Evolutionary conservation across 2,329 filamentous ascomycete genomes (phyloP).

Genomic region (Alternaria arbusti): DNA sequence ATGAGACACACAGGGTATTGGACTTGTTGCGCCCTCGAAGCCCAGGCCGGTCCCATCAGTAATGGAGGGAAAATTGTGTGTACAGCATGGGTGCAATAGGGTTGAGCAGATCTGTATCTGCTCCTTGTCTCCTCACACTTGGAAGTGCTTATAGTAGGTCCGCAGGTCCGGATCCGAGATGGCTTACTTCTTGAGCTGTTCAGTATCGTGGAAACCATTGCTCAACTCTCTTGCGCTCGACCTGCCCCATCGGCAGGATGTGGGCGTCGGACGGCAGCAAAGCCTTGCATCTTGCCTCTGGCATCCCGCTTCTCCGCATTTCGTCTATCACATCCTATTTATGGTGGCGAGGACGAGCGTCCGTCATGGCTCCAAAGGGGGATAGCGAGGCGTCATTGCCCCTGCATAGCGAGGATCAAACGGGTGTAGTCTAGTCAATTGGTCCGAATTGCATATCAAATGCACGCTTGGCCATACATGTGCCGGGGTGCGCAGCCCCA

Average conservation of each 20-base stretch:
- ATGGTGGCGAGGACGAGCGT: conserved; percentile 39
- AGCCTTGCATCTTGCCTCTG: conserved; percentile 15
- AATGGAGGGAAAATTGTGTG: neutral
- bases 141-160: neutral
- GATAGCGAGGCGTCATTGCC: conserved; percentile 27
- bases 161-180: neutral
- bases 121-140: conserved; percentile 11
- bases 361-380: conserved; percentile 27
- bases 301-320: conserved; percentile 45
- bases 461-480: conserved; percentile 23
- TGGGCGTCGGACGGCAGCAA: conserved; percentile 7
- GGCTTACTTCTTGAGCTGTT: neutral
- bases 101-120: conserved; percentile 1
- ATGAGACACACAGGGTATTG: conserved; percentile 19
- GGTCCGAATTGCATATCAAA: conserved; percentile 36
- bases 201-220: neutral
- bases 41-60: neutral
- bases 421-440: conserved; percentile 24
- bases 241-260: neutral
- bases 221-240: neutral
- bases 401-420: conserved; percentile 35
- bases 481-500: conserved; percentile 25
- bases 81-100: conserved; percentile 13
- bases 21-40: conserved; percentile 15
- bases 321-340: conserved; percentile 42